Conservation (phyloP, 2,329 filamentous ascomycete genomes). For the Cladophialophora carrionii region DNA sequence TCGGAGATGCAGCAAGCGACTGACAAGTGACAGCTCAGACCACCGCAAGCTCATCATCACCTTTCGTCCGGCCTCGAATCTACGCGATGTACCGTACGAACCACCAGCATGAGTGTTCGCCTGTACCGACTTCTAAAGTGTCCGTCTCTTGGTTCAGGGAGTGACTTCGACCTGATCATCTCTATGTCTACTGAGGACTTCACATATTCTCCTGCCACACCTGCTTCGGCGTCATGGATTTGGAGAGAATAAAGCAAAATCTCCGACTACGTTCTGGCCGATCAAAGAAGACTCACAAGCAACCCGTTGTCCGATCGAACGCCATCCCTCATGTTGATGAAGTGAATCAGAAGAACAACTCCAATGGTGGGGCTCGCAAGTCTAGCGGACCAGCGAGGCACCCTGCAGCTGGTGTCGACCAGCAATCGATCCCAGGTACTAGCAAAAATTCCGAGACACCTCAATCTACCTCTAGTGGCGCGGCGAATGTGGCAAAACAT, state of each 20-base stretch:
- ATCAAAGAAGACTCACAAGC: constrained; percentile 32
- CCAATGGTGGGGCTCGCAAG: background rate
- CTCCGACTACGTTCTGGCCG: constrained; percentile 37
- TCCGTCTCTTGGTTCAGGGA: background rate
- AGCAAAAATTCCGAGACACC: background rate
- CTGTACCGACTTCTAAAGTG: background rate
- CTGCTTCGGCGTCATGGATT: constrained; percentile 30
- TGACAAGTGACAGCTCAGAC: constrained; percentile 59
- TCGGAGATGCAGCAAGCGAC: constrained; percentile 15
- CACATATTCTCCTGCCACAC: background rate
- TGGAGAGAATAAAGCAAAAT: constrained; percentile 38
- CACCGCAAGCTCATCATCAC: constrained; percentile 48
- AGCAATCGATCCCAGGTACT: background rate
- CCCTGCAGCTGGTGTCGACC: background rate
- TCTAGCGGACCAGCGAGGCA: constrained; percentile 6
- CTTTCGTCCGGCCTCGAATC: background rate
- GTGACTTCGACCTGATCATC: background rate
- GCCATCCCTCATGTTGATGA: background rate
- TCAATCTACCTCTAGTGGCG: background rate
- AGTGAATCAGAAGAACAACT: constrained; percentile 5
- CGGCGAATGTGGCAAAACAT: constrained; percentile 2
- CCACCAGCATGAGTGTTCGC: background rate
- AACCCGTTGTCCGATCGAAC: constrained; percentile 3
- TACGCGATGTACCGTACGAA: background rate
- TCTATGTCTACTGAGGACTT: background rate